A percentile compares a stretch with the other conserved stretches of the same genome.
Evolutionary conservation across 1,284 basidiomycete genomes (phyloP).

Genomic region (Naganishia cerealis): DNA sequence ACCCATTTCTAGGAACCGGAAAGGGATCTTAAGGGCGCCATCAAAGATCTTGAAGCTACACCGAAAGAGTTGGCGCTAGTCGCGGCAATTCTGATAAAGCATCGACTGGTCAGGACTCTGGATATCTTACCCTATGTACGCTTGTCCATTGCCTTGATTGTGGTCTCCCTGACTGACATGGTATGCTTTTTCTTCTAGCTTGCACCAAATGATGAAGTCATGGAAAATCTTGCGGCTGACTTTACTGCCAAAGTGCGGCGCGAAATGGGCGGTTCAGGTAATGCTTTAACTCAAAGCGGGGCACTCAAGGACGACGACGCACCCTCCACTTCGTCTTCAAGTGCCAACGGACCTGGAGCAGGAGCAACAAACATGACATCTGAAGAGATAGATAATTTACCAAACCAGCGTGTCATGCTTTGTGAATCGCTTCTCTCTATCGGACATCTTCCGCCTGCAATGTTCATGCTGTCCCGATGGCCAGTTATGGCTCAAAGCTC

Average conservation of each 20-base stretch:
- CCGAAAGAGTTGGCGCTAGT: slow-evolving; percentile 76
- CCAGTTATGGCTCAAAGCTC: slow-evolving; percentile 82
- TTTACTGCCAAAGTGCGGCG: slow-evolving; percentile 56
- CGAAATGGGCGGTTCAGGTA: slow-evolving; percentile 64
- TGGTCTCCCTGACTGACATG: slow-evolving; percentile 38
- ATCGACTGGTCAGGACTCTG: slow-evolving; percentile 78
- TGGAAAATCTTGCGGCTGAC: slow-evolving; percentile 67
- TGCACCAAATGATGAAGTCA: slow-evolving; percentile 70
- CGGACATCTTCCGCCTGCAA: slow-evolving; percentile 74
- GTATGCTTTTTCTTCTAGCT: slow-evolving; percentile 58
- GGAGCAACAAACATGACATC: slow-evolving; percentile 26
- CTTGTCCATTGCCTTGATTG: slow-evolving; percentile 11
- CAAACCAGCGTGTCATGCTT: slow-evolving; percentile 80
- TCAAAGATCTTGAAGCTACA: slow-evolving; percentile 61
- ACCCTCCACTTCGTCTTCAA: slow-evolving; percentile 14
- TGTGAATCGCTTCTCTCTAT: slow-evolving; percentile 78
- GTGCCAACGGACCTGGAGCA: slow-evolving; percentile 44
- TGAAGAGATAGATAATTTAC: slow-evolving; percentile 52
- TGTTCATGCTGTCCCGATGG: slow-evolving; percentile 76
- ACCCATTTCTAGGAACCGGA: slow-evolving; percentile 23
- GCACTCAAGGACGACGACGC: slow-evolving; percentile 70
- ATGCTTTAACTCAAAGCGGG: slow-evolving; percentile 83
- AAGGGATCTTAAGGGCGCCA: slow-evolving; percentile 55
- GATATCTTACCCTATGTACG: slow-evolving; percentile 61
- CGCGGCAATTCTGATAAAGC: slow-evolving; percentile 82